Evolutionary conservation across 1,139 yeast species (phyloP), one percentile per base, ranked within the genome.

Genomic region (Taiozyma sp.): DNA sequence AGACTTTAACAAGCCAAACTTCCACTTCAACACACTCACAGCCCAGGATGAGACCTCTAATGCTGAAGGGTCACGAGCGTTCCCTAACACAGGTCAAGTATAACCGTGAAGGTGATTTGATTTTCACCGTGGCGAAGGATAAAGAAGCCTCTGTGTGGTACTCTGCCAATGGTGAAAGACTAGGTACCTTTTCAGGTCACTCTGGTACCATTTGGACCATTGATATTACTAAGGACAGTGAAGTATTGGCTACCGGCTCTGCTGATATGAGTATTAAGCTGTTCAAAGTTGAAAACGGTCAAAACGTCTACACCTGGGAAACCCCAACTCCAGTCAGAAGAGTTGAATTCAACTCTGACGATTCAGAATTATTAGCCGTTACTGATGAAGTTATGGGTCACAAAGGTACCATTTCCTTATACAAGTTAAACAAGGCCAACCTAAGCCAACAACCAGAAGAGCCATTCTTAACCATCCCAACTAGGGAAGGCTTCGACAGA

Each of bases 171-270:
- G 99, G 99, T 62, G 99, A 95, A 73, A 83, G 99, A 71, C 73
- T 95, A 55, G 99, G 99, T 48, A 93, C 99, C 53, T 81, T 89
- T 60, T 83, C 80, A 55, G 90, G 90, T 19, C 99, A 93, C 69
- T 79, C 79, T 57, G 99, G 99, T 83, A 88, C 97, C 55, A 85
- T 93, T 64, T 90, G 96, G 95, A 85, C 97, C 42, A 85, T 93
- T 57, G 98, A 93, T 66, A 86, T 90, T 49, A 95, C 88, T 68
- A 74, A 78, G 46, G 76, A 77, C 65, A 72, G 95, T 26, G 75
- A 77, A 43, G 79, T 80, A 57, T 83, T 89, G 61, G 83, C 85
- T 52, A 91, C 99, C 6, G 98, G 97, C 42, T 83, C 95, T 58
- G 96, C 97, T 53, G 99, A 93, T 68, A 82, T 86, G 69, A 77